phyloP scores from a whole-genome alignment of 2,329 filamentous ascomycete species.

The Aspergillus texensis region DNA sequence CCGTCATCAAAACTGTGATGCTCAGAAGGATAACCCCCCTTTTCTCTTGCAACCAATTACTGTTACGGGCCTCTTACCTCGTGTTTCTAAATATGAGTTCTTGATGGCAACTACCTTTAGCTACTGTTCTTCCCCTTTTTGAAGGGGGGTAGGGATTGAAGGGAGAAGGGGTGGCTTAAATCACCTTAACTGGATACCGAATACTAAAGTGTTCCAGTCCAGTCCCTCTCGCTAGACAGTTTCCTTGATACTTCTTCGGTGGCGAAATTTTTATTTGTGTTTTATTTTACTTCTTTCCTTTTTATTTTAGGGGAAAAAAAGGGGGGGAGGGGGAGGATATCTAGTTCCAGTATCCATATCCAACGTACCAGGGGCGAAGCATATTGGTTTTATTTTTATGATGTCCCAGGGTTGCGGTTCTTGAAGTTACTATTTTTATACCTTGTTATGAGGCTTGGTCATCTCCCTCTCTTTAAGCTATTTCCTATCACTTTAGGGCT shows the following conservation, averaged over 20 bases:
- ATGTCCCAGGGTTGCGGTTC: conserved; percentile 3
- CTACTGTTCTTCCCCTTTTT: neutral
- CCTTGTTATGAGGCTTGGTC: conserved; percentile 1
- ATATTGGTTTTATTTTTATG: neutral
- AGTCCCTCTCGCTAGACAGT: neutral
- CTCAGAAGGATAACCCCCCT: neutral
- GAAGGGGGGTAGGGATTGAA: neutral
- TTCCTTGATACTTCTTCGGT: neutral
- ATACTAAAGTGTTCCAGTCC: neutral
- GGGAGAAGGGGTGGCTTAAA: neutral
- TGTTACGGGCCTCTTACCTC: neutral
- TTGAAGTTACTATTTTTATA: conserved; percentile 15
- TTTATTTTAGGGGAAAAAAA: neutral
- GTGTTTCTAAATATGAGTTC: neutral
- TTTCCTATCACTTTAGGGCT: neutral
- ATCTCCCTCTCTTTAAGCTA: neutral
- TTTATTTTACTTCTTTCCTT: neutral
- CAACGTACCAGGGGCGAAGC: neutral
- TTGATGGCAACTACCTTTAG: neutral
- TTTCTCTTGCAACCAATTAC: neutral
- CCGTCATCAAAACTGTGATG: neutral
- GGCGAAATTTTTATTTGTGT: neutral
- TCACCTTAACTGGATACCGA: neutral
- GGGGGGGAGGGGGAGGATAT: neutral
- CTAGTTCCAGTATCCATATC: neutral